These are phyloP conservation scores for Periglandula ipomoeae DNA, from an alignment of 2,329 filamentous ascomycete genomes.

Conservation along the genomic window DNA sequence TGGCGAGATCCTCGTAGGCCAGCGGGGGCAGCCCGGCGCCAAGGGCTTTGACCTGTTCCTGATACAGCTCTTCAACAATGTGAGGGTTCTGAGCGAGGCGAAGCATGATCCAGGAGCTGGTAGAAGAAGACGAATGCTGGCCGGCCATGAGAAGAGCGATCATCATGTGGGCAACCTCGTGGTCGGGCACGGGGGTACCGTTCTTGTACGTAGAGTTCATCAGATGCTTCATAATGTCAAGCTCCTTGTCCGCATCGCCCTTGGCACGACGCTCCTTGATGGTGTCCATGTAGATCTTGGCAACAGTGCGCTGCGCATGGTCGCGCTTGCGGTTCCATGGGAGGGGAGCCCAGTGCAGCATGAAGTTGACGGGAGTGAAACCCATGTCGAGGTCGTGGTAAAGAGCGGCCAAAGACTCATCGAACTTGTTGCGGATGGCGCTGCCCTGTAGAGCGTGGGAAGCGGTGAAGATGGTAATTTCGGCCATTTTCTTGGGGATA, in stretches of 20 bases:
- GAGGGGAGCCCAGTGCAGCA: conserved; percentile 78
- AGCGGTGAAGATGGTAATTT: conserved; percentile 85
- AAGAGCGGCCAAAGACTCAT: conserved; percentile 68
- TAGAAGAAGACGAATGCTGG: conserved; percentile 81
- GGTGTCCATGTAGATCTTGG: conserved; percentile 73
- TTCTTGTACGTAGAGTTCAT: conserved; percentile 84
- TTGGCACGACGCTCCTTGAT: conserved; percentile 59
- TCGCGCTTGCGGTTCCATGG: conserved; percentile 83
- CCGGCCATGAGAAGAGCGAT: conserved; percentile 88
- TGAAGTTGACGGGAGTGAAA: conserved; percentile 83
- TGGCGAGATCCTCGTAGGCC: conserved; percentile 66
- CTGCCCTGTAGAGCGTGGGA: conserved; percentile 78
- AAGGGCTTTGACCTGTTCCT: conserved; percentile 68
- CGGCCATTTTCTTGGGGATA: conserved; percentile 66
- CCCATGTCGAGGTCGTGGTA: conserved; percentile 89
- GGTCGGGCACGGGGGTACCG: conserved; percentile 66
- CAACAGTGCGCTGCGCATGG: conserved; percentile 69
- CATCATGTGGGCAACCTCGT: conserved; percentile 87
- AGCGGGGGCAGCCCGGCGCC: conserved; percentile 68
- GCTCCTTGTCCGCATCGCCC: conserved; percentile 39
- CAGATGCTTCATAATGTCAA: conserved; percentile 84
- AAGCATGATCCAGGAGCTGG: conserved; percentile 76
- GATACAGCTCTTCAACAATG: conserved; percentile 70
- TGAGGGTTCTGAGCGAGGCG: conserved; percentile 69
- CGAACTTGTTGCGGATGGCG: conserved; percentile 72